Percentiles rank a stretch among this genome's conserved stretches.
These are phyloP conservation scores for Kluyveromyces sp. DNA, from an alignment of 1,139 yeast genomes.

Conservation along the genomic window DNA sequence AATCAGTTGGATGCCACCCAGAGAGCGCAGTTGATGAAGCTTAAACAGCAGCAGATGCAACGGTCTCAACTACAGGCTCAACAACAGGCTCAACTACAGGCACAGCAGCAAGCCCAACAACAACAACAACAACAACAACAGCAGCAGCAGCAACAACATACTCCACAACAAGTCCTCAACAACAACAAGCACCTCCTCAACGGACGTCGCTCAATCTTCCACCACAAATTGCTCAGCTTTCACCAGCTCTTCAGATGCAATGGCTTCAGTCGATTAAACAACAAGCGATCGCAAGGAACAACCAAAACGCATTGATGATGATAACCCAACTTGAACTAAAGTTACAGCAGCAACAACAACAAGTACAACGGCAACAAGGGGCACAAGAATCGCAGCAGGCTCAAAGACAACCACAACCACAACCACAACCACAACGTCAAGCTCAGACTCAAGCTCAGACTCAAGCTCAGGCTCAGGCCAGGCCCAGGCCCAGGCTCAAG, in stretches of 20 bases:
- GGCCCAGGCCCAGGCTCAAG: too few relatives aligned
- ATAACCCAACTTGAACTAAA: conserved; percentile 35
- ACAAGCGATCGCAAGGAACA: conserved; percentile 28
- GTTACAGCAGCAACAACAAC: conserved; percentile 22
- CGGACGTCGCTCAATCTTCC: conserved; percentile 22
- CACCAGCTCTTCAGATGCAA: conserved; percentile 28
- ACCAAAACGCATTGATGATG: conserved; percentile 31
- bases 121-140: conserved; percentile 9
- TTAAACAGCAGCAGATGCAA: conserved; percentile 17
- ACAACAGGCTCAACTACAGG: conserved; percentile 13
- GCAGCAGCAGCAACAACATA: conserved; percentile 15
- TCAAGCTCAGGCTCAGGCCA: background rate
- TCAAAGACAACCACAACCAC: conserved; percentile 16
- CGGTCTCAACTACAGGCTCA: conserved; percentile 14
- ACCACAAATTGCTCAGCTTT: conserved; percentile 29
- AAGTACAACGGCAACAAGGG: conserved; percentile 23
- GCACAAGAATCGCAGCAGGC: conserved; percentile 21
- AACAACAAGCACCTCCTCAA: conserved; percentile 9
- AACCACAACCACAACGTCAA: conserved; percentile 8
- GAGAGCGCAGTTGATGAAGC: conserved; percentile 13
- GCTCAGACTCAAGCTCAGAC: conserved; percentile 18
- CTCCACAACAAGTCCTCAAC: conserved; percentile 17
- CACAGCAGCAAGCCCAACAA: conserved; percentile 8
- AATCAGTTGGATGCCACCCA: conserved; percentile 19
- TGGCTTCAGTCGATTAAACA: conserved; percentile 26